Evolutionary conservation across 495 filamentous ascomycete genomes (phyloP).

Genomic region (Penicillium fimorum): DNA sequence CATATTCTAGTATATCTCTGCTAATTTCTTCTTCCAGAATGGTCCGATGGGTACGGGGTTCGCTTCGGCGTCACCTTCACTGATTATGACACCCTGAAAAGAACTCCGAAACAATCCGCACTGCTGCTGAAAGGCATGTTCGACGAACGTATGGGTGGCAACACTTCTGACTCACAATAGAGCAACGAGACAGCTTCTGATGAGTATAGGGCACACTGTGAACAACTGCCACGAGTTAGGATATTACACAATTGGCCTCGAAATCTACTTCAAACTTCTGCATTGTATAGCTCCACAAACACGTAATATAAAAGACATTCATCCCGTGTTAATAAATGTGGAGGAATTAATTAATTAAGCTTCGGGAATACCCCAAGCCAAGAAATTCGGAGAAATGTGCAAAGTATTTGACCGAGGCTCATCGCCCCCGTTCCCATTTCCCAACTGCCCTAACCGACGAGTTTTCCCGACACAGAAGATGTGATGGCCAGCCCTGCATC

Average conservation of each 20-base stretch:
- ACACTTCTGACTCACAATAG: background rate
- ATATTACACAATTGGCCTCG: no score
- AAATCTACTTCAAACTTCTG: no score
- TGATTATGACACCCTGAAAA: conserved; percentile 51
- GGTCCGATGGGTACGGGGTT: conserved; percentile 69
- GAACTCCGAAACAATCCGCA: conserved; percentile 33
- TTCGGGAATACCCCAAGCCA: conserved; percentile 59
- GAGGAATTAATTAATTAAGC: conserved; percentile 61
- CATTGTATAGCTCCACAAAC: no score
- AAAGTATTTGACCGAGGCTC: conserved; percentile 14
- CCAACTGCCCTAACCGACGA: background rate
- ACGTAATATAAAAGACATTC: no score
- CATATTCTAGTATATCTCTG: background rate
- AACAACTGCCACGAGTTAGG: background rate
- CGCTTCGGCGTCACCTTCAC: conserved; percentile 70
- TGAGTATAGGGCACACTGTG: conserved; percentile 5
- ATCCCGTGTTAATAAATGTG: conserved; percentile 54
- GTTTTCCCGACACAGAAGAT: conserved; percentile 11
- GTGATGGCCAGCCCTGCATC: conserved; percentile 11
- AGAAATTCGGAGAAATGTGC: conserved; percentile 4
- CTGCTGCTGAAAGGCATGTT: conserved; percentile 23
- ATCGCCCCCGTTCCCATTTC: conserved; percentile 1
- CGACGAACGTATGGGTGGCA: conserved; percentile 8
- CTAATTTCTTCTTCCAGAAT: conserved; percentile 26
- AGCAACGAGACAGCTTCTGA: background rate